Conservation (phyloP, 192 early-diverging fungal species). For the Backusella australiensis region DNA sequence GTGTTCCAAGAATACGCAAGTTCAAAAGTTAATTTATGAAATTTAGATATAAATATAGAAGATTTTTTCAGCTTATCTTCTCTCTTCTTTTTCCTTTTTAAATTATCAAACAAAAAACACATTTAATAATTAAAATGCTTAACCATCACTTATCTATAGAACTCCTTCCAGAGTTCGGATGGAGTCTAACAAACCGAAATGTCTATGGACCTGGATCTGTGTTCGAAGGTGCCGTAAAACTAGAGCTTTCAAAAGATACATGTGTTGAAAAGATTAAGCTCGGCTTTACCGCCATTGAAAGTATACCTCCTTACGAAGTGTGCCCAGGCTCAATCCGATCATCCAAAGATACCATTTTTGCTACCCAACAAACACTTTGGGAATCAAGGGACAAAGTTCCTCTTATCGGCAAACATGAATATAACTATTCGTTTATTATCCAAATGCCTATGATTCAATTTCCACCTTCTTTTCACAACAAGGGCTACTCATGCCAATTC, state of each 20-base stretch:
- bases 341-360: background rate
- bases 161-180: constrained; percentile 9
- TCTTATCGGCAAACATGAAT: background rate
- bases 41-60: background rate
- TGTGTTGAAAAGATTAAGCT: background rate
- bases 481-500: constrained; percentile 2
- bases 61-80: background rate
- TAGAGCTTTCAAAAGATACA: background rate
- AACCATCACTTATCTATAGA: background rate
- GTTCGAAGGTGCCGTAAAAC: constrained; percentile 18
- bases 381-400: background rate
- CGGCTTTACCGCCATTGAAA: constrained; percentile 9
- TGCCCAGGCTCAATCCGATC: background rate
- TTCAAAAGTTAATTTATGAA: background rate
- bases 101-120: background rate
- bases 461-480: constrained; percentile 14
- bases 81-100: background rate
- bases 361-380: constrained; percentile 4
- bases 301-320: background rate
- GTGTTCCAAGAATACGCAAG: background rate
- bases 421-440: constrained; percentile 18
- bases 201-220: constrained; percentile 27
- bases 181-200: constrained; percentile 2
- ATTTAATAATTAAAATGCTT: background rate
- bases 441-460: constrained; percentile 28